Percentiles rank a stretch among this genome's conserved stretches.
Evolutionary conservation across 345 rosid genomes (phyloP).

Genomic region (Bruguiera gymnorhiza): DNA sequence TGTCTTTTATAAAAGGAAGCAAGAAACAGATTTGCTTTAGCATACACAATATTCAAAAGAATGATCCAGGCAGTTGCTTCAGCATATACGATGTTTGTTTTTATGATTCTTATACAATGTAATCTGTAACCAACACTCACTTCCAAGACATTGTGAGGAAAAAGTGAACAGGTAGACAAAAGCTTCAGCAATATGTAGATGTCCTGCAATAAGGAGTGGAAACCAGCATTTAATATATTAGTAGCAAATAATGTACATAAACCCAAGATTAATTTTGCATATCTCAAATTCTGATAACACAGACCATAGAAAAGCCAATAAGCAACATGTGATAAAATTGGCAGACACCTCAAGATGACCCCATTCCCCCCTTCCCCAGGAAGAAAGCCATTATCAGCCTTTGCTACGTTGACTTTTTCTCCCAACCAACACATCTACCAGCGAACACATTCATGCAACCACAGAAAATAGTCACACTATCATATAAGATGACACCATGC

Average conservation of each 20-base stretch:
- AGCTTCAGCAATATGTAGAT: constrained; percentile 96
- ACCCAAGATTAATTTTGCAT: neutral
- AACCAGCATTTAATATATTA: constrained; percentile 11
- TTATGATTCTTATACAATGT: constrained; percentile 1
- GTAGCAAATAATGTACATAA: neutral
- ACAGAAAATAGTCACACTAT: neutral
- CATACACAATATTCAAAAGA: neutral
- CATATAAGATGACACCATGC: neutral
- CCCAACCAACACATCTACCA: no score
- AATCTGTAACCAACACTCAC: constrained; percentile 47
- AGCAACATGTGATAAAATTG: no score
- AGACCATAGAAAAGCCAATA: no score
- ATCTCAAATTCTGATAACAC: neutral
- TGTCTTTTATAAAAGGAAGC: no score
- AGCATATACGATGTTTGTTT: neutral
- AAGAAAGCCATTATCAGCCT: no score
- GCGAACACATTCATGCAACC: neutral
- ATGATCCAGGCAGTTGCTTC: neutral
- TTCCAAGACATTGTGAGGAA: constrained; percentile 99
- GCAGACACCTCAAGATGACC: no score
- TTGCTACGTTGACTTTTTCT: no score
- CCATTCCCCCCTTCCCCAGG: no score
- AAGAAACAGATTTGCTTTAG: neutral
- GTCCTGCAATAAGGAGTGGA: constrained; percentile 52
- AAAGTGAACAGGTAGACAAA: constrained; percentile 93